phyloP scores from a whole-genome alignment of 116 monocot species.

The Posidonia oceanica region DNA sequence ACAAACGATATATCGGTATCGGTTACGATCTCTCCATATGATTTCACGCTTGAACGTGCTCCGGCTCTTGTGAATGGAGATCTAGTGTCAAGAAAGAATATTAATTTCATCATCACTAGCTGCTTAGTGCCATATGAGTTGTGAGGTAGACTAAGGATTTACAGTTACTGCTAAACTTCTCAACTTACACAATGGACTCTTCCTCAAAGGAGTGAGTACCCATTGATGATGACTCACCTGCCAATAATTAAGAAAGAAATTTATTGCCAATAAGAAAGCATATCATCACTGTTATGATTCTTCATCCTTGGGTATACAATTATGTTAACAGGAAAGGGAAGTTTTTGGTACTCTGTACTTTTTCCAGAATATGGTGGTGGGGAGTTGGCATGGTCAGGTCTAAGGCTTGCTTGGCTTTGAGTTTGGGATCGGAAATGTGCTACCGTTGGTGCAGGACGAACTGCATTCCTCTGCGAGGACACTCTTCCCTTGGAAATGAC shows the following conservation, averaged over 20 bases:
- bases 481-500: slow-evolving; percentile 35
- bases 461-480: slow-evolving; percentile 31
- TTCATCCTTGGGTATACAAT: background rate
- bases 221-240: background rate
- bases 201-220: background rate
- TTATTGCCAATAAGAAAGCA: background rate
- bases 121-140: too few species aligned
- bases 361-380: background rate
- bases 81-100: slow-evolving; percentile 13
- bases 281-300: too few species aligned
- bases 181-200: background rate
- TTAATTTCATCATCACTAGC: background rate
- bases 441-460: slow-evolving; percentile 23
- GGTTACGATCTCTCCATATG: slow-evolving; percentile 19
- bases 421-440: slow-evolving; percentile 19
- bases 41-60: slow-evolving; percentile 4
- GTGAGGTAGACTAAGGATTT: too few species aligned
- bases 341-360: background rate
- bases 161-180: background rate
- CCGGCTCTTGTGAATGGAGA: slow-evolving; percentile 40
- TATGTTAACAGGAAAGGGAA: background rate
- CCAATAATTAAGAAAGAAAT: background rate
- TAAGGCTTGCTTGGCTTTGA: slow-evolving; percentile 10
- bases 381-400: background rate
- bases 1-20: slow-evolving; percentile 51